A percentile compares a stretch with the other conserved stretches of the same genome.
Conservation (phyloP, 2,329 filamentous ascomycete species). For the Colletotrichum incanum region DNA sequence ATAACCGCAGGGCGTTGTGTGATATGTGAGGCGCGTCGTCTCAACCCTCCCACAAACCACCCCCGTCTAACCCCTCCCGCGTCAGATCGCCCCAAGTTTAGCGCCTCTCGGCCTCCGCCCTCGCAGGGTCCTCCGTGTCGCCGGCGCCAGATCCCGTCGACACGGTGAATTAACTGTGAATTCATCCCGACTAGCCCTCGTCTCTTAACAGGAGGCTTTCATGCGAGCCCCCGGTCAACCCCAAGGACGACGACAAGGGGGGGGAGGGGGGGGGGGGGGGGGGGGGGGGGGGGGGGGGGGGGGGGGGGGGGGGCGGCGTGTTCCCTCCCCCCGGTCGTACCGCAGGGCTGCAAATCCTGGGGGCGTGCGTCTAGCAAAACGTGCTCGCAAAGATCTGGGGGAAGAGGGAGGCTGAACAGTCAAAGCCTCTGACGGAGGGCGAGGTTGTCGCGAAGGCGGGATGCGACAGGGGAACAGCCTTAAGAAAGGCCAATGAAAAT, state of each 20-base stretch:
- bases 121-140: conserved; percentile 14
- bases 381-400: conserved; percentile 38
- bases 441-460: conserved; percentile 35
- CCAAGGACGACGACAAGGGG: not conserved
- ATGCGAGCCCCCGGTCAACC: conserved; percentile 25
- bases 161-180: not conserved
- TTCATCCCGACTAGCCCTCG: conserved; percentile 27
- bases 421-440: conserved; percentile 25
- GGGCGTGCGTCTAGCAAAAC: conserved; percentile 40
- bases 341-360: conserved; percentile 23
- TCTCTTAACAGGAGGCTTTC: not conserved
- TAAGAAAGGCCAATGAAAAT: not conserved
- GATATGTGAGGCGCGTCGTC: conserved; percentile 27
- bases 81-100: conserved; percentile 14
- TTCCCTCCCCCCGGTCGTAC: not conserved
- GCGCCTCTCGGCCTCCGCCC: not conserved
- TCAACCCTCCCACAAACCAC: not conserved
- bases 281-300: not conserved
- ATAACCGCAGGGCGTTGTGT: not conserved
- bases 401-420: not conserved
- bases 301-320: not conserved
- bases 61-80: conserved; percentile 5
- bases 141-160: conserved; percentile 16
- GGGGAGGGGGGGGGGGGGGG: not conserved
- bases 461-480: conserved; percentile 29